Evolutionary conservation across 2,329 filamentous ascomycete species (phyloP).

Genomic region (Monilinia polystroma): DNA sequence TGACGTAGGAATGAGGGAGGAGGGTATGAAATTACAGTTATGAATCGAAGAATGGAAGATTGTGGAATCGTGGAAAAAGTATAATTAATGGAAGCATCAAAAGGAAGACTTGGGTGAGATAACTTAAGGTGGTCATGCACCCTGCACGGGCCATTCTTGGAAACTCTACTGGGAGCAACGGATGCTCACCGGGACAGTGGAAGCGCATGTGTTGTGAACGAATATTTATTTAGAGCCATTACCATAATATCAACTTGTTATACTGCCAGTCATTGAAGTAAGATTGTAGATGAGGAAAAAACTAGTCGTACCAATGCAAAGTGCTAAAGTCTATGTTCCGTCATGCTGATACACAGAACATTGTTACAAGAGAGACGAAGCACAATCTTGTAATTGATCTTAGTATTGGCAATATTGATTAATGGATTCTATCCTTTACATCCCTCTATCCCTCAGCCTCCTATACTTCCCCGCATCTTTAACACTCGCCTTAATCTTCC

Average conservation of each 20-base stretch:
- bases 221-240: too few relatives aligned
- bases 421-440: constrained; percentile 29
- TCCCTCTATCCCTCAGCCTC: constrained; percentile 41
- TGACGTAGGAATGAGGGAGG: too few relatives aligned
- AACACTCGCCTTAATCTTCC: constrained; percentile 40
- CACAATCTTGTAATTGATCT: neutral
- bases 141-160: neutral
- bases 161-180: neutral
- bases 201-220: too few relatives aligned
- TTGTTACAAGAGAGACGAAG: neutral
- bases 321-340: neutral
- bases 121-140: neutral
- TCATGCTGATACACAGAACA: neutral
- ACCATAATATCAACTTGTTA: neutral
- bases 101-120: too few relatives aligned
- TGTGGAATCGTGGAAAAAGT: too few relatives aligned
- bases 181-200: too few relatives aligned
- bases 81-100: too few relatives aligned
- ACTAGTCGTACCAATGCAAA: neutral
- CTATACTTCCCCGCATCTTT: constrained; percentile 41
- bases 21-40: too few relatives aligned
- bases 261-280: neutral
- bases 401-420: neutral
- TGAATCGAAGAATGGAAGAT: too few relatives aligned
- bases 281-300: neutral